Percentiles rank a stretch among this genome's conserved stretches.
phyloP scores from a whole-genome alignment of 2,329 filamentous ascomycete genomes.

The Erysiphe neolycopersici region DNA sequence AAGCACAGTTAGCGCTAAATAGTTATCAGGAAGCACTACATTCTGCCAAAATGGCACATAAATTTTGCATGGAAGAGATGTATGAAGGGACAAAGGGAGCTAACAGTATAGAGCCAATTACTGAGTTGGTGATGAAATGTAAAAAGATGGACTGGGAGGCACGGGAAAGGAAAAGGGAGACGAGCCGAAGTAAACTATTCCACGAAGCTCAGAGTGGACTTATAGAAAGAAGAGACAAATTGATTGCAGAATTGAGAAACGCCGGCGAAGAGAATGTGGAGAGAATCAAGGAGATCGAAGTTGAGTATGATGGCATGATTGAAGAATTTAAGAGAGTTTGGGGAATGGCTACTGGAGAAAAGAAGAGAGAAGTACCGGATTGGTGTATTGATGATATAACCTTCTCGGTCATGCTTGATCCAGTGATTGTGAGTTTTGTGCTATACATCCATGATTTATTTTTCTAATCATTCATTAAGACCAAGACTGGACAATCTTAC shows the following conservation, averaged over 20 bases:
- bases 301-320: conserved; percentile 23
- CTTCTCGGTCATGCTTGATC: conserved; percentile 49
- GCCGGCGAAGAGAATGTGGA: neutral
- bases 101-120: conserved; percentile 44
- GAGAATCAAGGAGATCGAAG: conserved; percentile 10
- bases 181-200: conserved; percentile 30
- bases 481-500: conserved; percentile 71
- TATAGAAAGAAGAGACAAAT: conserved; percentile 19
- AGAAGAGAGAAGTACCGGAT: conserved; percentile 29
- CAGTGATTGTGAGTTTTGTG: conserved; percentile 16
- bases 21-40: conserved; percentile 47
- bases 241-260: conserved; percentile 5
- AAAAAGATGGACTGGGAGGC: conserved; percentile 74
- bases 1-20: conserved; percentile 52
- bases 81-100: conserved; percentile 48
- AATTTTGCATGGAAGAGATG: conserved; percentile 36
- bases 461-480: conserved; percentile 16
- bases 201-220: conserved; percentile 28
- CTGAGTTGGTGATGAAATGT: conserved; percentile 45
- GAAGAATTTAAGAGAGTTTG: conserved; percentile 21
- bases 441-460: neutral
- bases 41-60: conserved; percentile 46
- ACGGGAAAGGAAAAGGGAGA: conserved; percentile 32
- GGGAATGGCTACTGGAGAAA: conserved; percentile 21
- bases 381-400: conserved; percentile 54